Conservation (phyloP, 164 flowering plant genomes). For the Stephania yunnanensis region DNA sequence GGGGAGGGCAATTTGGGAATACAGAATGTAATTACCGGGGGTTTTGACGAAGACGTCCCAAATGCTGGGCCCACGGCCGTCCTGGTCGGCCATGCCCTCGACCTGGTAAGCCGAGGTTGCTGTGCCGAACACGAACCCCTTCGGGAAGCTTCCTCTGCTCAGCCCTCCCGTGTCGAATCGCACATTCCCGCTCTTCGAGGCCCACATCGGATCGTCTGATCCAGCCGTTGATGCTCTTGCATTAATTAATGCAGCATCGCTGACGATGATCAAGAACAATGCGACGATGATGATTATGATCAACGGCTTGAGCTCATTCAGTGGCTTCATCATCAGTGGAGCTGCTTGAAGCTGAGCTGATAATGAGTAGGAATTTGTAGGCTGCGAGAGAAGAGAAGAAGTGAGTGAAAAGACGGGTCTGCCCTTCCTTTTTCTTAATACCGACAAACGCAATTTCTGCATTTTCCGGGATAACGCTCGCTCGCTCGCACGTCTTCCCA, state of each 20-base stretch:
- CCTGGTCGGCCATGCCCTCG: slow-evolving; percentile 23
- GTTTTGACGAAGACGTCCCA: slow-evolving; percentile 23
- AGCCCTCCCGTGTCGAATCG: slow-evolving; percentile 16
- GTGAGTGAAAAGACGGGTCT: neutral
- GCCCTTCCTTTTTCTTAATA: neutral
- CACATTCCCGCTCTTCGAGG: neutral
- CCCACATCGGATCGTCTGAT: neutral
- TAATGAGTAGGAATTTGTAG: neutral
- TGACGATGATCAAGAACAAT: neutral
- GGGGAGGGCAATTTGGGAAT: neutral
- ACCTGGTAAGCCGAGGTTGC: slow-evolving; percentile 30
- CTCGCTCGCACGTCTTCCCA: too few species aligned
- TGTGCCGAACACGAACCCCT: slow-evolving; percentile 23
- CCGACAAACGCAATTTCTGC: too few species aligned
- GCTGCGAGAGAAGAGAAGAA: neutral
- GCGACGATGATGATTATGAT: neutral
- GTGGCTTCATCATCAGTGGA: neutral
- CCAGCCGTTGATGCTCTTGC: neutral
- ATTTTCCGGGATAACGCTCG: too few species aligned
- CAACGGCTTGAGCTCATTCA: neutral
- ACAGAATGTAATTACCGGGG: slow-evolving; percentile 1
- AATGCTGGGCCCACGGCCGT: slow-evolving; percentile 29
- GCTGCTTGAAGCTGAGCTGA: neutral
- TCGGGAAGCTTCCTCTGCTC: slow-evolving; percentile 19
- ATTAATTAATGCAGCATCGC: neutral